Percentiles rank a stretch among this genome's conserved stretches.
These are phyloP conservation scores for Dictyostelium capitatum DNA, from an alignment of 78 protist genomes.

Conservation along the genomic window DNA sequence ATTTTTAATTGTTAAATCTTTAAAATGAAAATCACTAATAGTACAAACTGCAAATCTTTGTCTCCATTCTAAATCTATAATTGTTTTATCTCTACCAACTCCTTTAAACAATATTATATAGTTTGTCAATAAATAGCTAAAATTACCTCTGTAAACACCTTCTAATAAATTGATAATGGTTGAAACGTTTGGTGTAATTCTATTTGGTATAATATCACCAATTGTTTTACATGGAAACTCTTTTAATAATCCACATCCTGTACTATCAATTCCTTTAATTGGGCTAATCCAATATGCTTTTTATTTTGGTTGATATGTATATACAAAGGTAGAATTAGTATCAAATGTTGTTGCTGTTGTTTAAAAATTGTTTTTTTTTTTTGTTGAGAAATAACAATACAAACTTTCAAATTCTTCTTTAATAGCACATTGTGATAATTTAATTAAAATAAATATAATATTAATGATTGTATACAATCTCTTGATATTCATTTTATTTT, in stretches of 20 bases:
- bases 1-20: background rate
- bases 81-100: background rate
- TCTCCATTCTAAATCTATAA: slow-evolving; percentile 2
- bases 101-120: background rate
- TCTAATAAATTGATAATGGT: background rate
- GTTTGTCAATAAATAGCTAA: background rate
- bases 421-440: no score
- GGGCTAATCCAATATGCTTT: background rate
- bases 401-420: no score
- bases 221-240: slow-evolving; percentile 2
- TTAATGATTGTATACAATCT: no score
- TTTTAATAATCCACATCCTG: background rate
- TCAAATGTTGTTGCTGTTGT: no score
- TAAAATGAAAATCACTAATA: background rate
- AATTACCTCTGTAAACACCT: slow-evolving; percentile 11
- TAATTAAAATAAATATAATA: no score
- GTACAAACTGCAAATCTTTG: background rate
- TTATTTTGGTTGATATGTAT: no score
- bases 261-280: background rate
- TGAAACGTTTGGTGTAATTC: background rate
- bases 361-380: no score
- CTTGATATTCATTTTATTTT: no score
- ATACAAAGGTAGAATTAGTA: no score
- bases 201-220: background rate
- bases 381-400: no score